Percentiles rank a stretch among this genome's conserved stretches.
These are phyloP conservation scores for Euptelea pleiosperma DNA, from an alignment of 164 flowering plant species.

Conservation along the genomic window DNA sequence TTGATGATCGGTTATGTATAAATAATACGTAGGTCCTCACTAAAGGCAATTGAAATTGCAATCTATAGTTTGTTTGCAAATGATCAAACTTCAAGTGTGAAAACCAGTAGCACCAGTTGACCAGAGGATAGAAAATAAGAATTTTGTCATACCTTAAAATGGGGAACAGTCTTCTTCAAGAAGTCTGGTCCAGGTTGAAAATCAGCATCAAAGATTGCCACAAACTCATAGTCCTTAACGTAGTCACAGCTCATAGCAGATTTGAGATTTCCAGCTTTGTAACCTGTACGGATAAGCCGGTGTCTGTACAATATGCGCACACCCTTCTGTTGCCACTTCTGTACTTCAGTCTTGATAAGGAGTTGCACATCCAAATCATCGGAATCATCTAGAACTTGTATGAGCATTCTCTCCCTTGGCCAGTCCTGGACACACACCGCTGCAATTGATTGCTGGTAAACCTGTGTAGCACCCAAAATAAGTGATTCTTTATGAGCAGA, in stretches of 20 bases:
- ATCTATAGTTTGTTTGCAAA: too few relatives aligned
- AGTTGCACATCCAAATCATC: slow-evolving; percentile 71
- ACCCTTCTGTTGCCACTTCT: slow-evolving; percentile 92
- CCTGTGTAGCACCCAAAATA: slow-evolving; percentile 41
- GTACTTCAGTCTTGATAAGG: slow-evolving; percentile 86
- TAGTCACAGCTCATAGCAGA: slow-evolving; percentile 97
- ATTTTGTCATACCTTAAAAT: slow-evolving; percentile 66
- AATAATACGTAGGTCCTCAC: too few relatives aligned
- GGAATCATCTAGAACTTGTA: slow-evolving; percentile 92
- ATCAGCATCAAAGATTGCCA: slow-evolving; percentile 97
- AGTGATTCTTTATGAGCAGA: not conserved
- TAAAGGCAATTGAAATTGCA: too few relatives aligned
- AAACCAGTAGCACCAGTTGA: not conserved
- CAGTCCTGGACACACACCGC: slow-evolving; percentile 87
- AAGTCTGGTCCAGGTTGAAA: slow-evolving; percentile 94
- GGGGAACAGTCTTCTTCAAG: slow-evolving; percentile 85
- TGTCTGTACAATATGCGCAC: slow-evolving; percentile 80
- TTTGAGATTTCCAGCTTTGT: slow-evolving; percentile 94
- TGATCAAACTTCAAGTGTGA: not conserved
- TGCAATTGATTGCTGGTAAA: slow-evolving; percentile 88
- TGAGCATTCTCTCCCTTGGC: slow-evolving; percentile 91
- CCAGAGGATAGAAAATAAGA: not conserved
- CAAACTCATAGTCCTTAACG: slow-evolving; percentile 93
- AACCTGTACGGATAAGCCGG: slow-evolving; percentile 87
- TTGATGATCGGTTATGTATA: not conserved